phyloP scores from a whole-genome alignment of 2,329 filamentous ascomycete genomes.

The Ophiocordyceps robertsii region DNA sequence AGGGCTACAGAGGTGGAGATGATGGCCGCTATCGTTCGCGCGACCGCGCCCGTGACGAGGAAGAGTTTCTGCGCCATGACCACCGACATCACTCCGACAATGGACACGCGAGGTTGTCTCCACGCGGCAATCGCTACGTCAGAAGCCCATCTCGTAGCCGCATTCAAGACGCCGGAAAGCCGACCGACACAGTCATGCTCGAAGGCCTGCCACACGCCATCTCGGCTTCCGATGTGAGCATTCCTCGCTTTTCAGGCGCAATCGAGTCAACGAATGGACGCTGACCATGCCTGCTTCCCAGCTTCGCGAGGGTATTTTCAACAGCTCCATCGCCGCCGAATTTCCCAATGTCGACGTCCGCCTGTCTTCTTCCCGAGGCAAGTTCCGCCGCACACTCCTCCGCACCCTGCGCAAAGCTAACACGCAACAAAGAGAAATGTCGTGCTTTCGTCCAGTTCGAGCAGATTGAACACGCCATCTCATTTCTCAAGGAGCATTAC shows the following conservation, averaged over 20 bases:
- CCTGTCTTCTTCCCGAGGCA: conserved; percentile 21
- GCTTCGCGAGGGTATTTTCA: conserved; percentile 23
- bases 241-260: not conserved
- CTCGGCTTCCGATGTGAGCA: conserved; percentile 33
- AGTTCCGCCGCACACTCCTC: not conserved
- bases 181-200: conserved; percentile 39
- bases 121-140: not conserved
- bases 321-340: conserved; percentile 19
- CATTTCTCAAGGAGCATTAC: conserved; percentile 29
- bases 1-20: conserved; percentile 14
- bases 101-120: not conserved
- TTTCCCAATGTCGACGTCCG: conserved; percentile 25
- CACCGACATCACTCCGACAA: conserved; percentile 6
- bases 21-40: conserved; percentile 3
- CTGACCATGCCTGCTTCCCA: conserved; percentile 6
- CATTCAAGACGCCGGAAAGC: conserved; percentile 23
- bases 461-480: conserved; percentile 22
- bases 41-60: conserved; percentile 8
- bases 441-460: conserved; percentile 29
- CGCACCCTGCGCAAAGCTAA: conserved; percentile 5
- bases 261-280: not conserved
- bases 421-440: conserved; percentile 17
- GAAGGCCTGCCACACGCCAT: conserved; percentile 37
- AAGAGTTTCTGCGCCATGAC: conserved; percentile 7
- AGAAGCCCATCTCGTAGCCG: conserved; percentile 21